Evolutionary conservation across 2,329 filamentous ascomycete species (phyloP).

Genomic region (Pleomassaria siparia): DNA sequence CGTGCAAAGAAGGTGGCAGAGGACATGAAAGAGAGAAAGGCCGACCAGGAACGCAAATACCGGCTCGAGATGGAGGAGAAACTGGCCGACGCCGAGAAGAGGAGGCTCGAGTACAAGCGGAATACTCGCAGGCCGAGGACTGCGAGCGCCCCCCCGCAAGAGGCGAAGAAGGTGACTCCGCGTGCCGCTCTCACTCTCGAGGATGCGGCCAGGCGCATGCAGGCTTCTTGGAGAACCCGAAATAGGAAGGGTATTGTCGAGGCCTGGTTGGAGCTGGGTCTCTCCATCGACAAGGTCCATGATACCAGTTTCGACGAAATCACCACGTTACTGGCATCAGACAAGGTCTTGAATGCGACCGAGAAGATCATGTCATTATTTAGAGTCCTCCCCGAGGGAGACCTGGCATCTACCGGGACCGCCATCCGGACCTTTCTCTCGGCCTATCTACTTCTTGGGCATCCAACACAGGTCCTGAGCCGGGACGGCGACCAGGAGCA

Average conservation of each 20-base stretch:
- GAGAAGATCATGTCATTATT: slow-evolving; percentile 69
- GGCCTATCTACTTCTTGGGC: slow-evolving; percentile 76
- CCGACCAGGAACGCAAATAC: slow-evolving; percentile 70
- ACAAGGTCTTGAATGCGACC: slow-evolving; percentile 66
- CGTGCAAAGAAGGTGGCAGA: slow-evolving; percentile 81
- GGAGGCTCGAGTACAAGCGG: slow-evolving; percentile 59
- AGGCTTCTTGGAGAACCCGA: slow-evolving; percentile 68
- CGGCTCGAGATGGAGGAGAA: slow-evolving; percentile 77
- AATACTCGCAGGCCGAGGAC: slow-evolving; percentile 60
- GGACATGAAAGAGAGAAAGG: slow-evolving; percentile 76
- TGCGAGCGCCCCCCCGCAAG: slow-evolving; percentile 55
- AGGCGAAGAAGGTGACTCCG: slow-evolving; percentile 35
- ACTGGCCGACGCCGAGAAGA: slow-evolving; percentile 73
- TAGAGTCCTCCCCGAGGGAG: slow-evolving; percentile 59
- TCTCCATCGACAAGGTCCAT: slow-evolving; percentile 70
- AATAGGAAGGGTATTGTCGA: slow-evolving; percentile 62
- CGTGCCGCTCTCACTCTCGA: slow-evolving; percentile 55
- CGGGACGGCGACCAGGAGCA: slow-evolving; percentile 70
- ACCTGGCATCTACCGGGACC: slow-evolving; percentile 64
- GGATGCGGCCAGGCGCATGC: slow-evolving; percentile 66
- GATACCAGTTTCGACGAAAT: slow-evolving; percentile 75
- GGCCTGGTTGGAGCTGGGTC: slow-evolving; percentile 65
- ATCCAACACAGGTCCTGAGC: slow-evolving; percentile 75
- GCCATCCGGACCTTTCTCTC: slow-evolving; percentile 75
- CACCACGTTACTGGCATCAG: slow-evolving; percentile 65